Base-by-base conservation (phyloP, 805 yeast genomes). In the Cyberlindnera euphorbiae region DNA sequence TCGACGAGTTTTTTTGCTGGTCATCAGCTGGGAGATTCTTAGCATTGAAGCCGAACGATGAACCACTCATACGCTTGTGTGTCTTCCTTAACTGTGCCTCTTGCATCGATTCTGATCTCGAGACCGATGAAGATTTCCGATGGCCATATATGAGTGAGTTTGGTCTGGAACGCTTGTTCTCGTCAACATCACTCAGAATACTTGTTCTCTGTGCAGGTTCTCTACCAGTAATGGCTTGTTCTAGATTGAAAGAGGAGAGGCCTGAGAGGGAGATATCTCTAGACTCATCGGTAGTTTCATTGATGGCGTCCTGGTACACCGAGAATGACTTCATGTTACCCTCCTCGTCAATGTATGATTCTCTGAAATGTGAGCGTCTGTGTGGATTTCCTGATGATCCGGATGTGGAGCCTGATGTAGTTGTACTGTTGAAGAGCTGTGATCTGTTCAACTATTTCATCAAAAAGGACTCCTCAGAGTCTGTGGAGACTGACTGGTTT, bases 381-480 rank as follows among this genome's bases (percentile, higher is more conserved):
- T 17, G 41, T 8, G 16, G 14, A 24, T 8, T 12, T 9, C 26
- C 15, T 6, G 30, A 14, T 5, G 36, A 29, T 12, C 27, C 33
- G 15, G 36, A 34, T 8, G n/a, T 31, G 29, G 17, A 22, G 28
- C 22, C 23, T 27, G 7, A 19, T 17, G 41, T 30, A 6, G 32
- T 32, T 3, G 49, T 44, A 17, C 35, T 42, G 32, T 52, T 50
- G 39, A 52, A 50, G 9, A 50, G 33, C 13, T 46, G 50, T 3
- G 57, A 51, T 25, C 38, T 47, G 43, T 53, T 53, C 5, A 53
- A 19, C 37, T 53, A 56, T 23, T 42, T 47, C 38, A 53, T 42
- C 11, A 53, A 38, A 32, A 53, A 53, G 3, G 58, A 53, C 32
- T 53, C 58, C 25, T 53, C 58, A 18, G 58, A 50, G 27, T 52